Conservation (phyloP, 2,329 filamentous ascomycete genomes). For the Fusarium neocosmosporiellum region DNA sequence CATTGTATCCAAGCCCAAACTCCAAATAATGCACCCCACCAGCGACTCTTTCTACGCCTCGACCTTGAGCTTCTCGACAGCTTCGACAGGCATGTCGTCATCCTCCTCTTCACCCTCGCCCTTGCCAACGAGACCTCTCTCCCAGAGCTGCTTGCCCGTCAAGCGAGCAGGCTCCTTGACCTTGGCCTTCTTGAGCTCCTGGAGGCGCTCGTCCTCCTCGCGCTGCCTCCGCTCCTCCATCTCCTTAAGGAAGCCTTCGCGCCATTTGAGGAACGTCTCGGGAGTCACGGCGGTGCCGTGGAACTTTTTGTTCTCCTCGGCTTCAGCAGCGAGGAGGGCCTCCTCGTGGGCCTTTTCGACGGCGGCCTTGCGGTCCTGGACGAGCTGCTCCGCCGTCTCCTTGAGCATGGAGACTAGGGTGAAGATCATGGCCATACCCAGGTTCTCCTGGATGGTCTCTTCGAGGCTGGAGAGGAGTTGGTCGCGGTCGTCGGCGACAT, state of each 20-base stretch:
- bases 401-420: constrained; percentile 89
- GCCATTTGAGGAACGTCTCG: constrained; percentile 87
- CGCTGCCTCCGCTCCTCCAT: constrained; percentile 77
- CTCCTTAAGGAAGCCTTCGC: constrained; percentile 80
- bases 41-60: constrained; percentile 54
- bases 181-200: constrained; percentile 83
- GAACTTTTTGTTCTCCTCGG: constrained; percentile 96
- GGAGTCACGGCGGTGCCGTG: constrained; percentile 89
- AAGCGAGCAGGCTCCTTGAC: constrained; percentile 79
- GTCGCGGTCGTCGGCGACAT: constrained; percentile 82
- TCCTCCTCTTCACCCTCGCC: constrained; percentile 67
- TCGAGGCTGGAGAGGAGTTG: constrained; percentile 76
- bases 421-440: constrained; percentile 98
- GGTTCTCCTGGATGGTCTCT: constrained; percentile 86
- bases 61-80: constrained; percentile 78
- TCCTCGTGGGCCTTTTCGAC: constrained; percentile 69
- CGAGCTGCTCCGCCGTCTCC: constrained; percentile 88
- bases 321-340: constrained; percentile 70
- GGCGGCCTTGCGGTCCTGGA: constrained; percentile 77
- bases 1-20: constrained; percentile 38
- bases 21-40: constrained; percentile 40
- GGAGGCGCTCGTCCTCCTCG: constrained; percentile 80
- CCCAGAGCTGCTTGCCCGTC: constrained; percentile 82
- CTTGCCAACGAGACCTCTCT: constrained; percentile 76
- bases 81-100: constrained; percentile 71